Percentiles rank a stretch among this genome's conserved stretches.
Evolutionary conservation across 1,284 basidiomycete species (phyloP).

Genomic region (Boletus albobrunnescens): DNA sequence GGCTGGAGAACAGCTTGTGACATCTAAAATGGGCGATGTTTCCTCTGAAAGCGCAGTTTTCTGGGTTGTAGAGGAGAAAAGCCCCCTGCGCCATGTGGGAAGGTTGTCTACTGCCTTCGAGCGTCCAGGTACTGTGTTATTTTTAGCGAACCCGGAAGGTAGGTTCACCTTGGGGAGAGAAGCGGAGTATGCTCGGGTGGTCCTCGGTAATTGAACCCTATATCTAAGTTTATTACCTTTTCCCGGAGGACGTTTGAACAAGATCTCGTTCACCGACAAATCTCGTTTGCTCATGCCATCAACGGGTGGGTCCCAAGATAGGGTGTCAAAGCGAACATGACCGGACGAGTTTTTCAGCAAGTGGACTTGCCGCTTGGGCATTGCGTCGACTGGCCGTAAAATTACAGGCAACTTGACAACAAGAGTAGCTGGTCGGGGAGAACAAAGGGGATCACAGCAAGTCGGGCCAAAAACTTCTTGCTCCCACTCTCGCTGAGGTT

Average conservation of each 20-base stretch:
- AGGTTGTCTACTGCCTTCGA: conserved; percentile 48
- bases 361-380: conserved; percentile 46
- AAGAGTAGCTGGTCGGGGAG: conserved; percentile 49
- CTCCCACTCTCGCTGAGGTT: conserved; percentile 35
- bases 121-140: conserved; percentile 41
- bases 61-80: conserved; percentile 6
- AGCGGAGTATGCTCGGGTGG: conserved; percentile 10
- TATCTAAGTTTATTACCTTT: conserved; percentile 47
- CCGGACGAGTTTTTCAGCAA: conserved; percentile 38
- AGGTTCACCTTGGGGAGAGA: conserved; percentile 44
- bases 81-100: conserved; percentile 55
- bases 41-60: conserved; percentile 11
- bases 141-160: conserved; percentile 33
- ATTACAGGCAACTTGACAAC: conserved; percentile 54
- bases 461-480: conserved; percentile 52
- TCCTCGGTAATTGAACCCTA: conserved; percentile 53
- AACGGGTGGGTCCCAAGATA: conserved; percentile 75
- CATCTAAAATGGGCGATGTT: conserved; percentile 20
- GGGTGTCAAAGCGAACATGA: conserved; percentile 58
- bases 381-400: conserved; percentile 40
- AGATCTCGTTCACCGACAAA: conserved; percentile 64
- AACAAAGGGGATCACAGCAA: conserved; percentile 47
- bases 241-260: conserved; percentile 50
- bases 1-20: conserved; percentile 30
- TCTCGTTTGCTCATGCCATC: conserved; percentile 59